Conservation (phyloP, 352 stramenopile genomes). For the Globisporangium takayamanum region DNA sequence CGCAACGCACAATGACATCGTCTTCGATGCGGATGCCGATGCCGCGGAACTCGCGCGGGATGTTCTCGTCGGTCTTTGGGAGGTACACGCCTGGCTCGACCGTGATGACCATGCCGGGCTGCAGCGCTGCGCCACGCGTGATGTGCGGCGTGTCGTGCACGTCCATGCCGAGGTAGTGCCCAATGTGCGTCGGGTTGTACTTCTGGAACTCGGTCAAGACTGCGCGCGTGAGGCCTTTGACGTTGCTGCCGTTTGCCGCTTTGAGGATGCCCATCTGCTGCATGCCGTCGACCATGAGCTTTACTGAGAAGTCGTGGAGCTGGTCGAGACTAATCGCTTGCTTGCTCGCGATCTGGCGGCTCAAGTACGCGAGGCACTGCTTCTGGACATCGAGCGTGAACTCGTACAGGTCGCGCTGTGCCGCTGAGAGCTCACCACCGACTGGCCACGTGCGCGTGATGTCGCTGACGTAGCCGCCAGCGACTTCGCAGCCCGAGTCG, state of each 20-base stretch:
- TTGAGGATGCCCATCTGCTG: slow-evolving; percentile 57
- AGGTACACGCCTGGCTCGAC: slow-evolving; percentile 82
- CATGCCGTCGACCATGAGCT: slow-evolving; percentile 63
- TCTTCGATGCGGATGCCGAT: slow-evolving; percentile 86
- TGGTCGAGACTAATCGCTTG: slow-evolving; percentile 60
- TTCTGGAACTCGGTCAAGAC: slow-evolving; percentile 56
- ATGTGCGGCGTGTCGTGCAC: slow-evolving; percentile 77
- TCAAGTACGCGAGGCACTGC: slow-evolving; percentile 53
- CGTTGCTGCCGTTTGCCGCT: slow-evolving; percentile 11
- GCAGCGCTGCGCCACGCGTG: slow-evolving; percentile 43
- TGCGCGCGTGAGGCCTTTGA: slow-evolving; percentile 18
- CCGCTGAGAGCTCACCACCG: slow-evolving; percentile 30
- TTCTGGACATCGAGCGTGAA: slow-evolving; percentile 79
- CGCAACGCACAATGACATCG: slow-evolving; percentile 63
- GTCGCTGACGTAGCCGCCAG: slow-evolving; percentile 72
- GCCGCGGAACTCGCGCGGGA: slow-evolving; percentile 70
- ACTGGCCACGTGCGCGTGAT: slow-evolving; percentile 81
- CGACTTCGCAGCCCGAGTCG: slow-evolving; percentile 76
- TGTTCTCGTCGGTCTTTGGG: slow-evolving; percentile 55
- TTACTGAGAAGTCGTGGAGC: slow-evolving; percentile 67
- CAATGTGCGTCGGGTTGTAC: slow-evolving; percentile 85
- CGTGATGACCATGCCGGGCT: slow-evolving; percentile 76
- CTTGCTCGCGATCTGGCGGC: slow-evolving; percentile 33
- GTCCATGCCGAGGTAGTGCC: slow-evolving; percentile 82
- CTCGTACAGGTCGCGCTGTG: slow-evolving; percentile 63